Evolutionary conservation across 2,329 filamentous ascomycete species (phyloP), one percentile per base, ranked within the genome.

Genomic region (Cadophora malorum): DNA sequence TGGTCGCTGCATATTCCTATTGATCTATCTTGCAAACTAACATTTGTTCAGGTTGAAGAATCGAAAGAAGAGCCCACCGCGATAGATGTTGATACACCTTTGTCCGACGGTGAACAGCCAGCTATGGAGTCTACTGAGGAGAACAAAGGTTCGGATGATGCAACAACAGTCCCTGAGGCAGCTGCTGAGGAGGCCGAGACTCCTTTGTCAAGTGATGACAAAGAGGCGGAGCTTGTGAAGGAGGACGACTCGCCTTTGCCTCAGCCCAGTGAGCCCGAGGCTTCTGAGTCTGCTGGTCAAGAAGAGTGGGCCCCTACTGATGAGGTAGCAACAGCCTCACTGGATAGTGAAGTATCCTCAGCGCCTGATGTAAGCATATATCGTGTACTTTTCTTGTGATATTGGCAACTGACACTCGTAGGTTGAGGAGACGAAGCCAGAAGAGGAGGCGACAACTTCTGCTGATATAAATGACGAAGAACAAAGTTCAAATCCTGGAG

Each of bases 391-490:
- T 1, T 31, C 16, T 19, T 8, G 25, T n/a, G 16, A 19, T 5
- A 33, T 7, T 31, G 25, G 28, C 28, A 31, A 25, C 52, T 55
- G 16, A 62, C 21, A 5, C 49, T 10, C 12, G 9, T 50, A 62
- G 59, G 38, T 12, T n/a, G 59, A 62, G 28, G 45, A 62, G 9
- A 35, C 59, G 2, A 62, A 35, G n/a, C 21, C 35, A 19, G 59
- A 62, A 19, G 41, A 62, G 10, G 35, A 33, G 28, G 28, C 28
- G 31, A 16, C 59, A 12, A 31, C 41, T 23, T 49, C 59, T 31
- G 41, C 33, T 14, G 41, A 50, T 5, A 2, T 23, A 16, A 50
- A 50, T n/a, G 16, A 28, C 9, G 23, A 19, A 12, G 59, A 31
- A 35, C 10, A 16, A 10, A 47, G 45, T 31, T 23, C 58, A 14